Conservation (phyloP, 768 basidiomycete genomes). For the Pleurotus tuber-regium region DNA sequence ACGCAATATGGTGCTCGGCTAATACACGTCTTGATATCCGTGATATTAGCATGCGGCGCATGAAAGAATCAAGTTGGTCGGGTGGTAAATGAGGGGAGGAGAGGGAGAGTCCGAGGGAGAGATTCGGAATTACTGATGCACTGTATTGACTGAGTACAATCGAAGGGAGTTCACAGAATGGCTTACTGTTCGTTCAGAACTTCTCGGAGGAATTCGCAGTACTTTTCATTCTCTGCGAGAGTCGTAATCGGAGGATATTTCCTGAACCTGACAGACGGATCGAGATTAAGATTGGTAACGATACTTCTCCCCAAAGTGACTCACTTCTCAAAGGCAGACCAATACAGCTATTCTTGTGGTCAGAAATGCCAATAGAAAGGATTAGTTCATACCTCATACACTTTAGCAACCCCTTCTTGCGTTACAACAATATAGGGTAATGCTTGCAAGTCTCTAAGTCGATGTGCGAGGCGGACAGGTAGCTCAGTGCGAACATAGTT, state of each 20-base stretch:
- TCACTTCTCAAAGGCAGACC: slow-evolving; percentile 84
- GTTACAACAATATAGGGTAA: slow-evolving; percentile 87
- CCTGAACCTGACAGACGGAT: slow-evolving; percentile 52
- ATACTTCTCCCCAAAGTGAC: slow-evolving; percentile 6
- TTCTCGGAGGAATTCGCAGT: slow-evolving; percentile 67
- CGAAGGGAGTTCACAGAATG: slow-evolving; percentile 12
- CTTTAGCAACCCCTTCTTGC: slow-evolving; percentile 77
- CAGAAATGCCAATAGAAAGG: slow-evolving; percentile 5
- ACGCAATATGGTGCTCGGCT: slow-evolving; percentile 84
- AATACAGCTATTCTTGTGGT: slow-evolving; percentile 61
- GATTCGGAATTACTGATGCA: slow-evolving; percentile 74
- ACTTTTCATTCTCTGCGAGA: slow-evolving; percentile 71
- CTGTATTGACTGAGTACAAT: slow-evolving; percentile 29
- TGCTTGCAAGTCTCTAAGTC: slow-evolving; percentile 81
- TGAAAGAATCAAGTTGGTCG: slow-evolving; percentile 80
- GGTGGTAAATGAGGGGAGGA: slow-evolving; percentile 77
- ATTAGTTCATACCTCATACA: slow-evolving; percentile 67
- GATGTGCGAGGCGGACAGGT: slow-evolving; percentile 84
- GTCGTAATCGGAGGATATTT: slow-evolving; percentile 70
- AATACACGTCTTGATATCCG: slow-evolving; percentile 88
- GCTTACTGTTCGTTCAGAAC: slow-evolving; percentile 77
- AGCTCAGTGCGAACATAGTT: slow-evolving; percentile 90
- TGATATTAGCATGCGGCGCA: slow-evolving; percentile 89
- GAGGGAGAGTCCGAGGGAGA: slow-evolving; percentile 81
- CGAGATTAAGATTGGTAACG: slow-evolving; percentile 3